These are phyloP conservation scores for Umbelopsis sp. DNA, from an alignment of 192 early-diverging fungal genomes.

Conservation along the genomic window DNA sequence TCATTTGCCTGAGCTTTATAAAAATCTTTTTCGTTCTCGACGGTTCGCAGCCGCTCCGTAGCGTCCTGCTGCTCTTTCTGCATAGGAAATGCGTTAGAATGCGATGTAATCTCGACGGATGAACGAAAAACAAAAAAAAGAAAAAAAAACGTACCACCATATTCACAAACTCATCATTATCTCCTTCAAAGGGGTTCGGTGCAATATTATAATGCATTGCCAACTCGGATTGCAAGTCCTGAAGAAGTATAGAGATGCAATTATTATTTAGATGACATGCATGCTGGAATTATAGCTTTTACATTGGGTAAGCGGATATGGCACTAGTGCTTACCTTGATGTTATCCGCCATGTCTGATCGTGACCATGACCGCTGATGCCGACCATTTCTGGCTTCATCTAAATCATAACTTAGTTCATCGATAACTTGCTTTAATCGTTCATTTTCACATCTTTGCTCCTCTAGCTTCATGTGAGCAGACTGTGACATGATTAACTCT, in stretches of 20 bases:
- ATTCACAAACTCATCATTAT: constrained; percentile 12
- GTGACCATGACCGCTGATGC: not conserved
- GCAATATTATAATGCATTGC: not conserved
- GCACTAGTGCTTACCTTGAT: not conserved
- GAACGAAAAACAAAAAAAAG: not conserved
- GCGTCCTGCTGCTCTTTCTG: constrained; percentile 17
- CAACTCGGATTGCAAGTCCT: constrained; percentile 8
- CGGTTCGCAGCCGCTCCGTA: constrained; percentile 20
- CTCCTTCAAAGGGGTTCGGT: not conserved
- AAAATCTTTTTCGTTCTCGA: constrained; percentile 38
- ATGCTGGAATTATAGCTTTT: no score
- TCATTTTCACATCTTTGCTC: constrained; percentile 44
- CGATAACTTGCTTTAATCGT: constrained; percentile 40
- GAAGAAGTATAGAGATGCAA: not conserved
- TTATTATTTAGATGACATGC: no score
- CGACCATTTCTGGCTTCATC: constrained; percentile 37
- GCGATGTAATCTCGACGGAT: not conserved
- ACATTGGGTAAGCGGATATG: not conserved
- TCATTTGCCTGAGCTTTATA: constrained; percentile 34
- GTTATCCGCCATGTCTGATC: not conserved
- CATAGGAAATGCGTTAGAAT: not conserved
- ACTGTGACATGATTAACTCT: constrained; percentile 32
- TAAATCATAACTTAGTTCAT: constrained; percentile 41
- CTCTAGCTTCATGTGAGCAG: constrained; percentile 37
- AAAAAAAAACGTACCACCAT: not conserved